These are phyloP conservation scores for Calocybe indica DNA, from an alignment of 768 basidiomycete genomes.

Conservation along the genomic window DNA sequence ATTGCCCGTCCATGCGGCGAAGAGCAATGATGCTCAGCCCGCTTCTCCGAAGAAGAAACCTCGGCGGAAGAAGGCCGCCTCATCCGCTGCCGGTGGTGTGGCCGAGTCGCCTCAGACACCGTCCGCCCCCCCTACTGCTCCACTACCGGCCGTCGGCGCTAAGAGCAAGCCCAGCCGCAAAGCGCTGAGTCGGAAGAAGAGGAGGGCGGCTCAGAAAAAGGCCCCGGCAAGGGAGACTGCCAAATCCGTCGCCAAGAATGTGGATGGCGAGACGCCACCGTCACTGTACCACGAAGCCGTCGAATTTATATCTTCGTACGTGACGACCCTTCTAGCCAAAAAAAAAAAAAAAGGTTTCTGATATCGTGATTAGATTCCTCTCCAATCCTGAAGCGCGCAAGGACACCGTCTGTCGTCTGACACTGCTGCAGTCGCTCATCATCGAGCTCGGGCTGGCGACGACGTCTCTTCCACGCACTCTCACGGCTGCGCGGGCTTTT, in stretches of 20 bases:
- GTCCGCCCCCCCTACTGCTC: not conserved
- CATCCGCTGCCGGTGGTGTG: not conserved
- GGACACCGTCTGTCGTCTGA: slow-evolving; percentile 43
- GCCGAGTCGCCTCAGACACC: not conserved
- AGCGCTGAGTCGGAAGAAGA: slow-evolving; percentile 6
- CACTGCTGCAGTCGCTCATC: slow-evolving; percentile 67
- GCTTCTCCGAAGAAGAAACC: not conserved
- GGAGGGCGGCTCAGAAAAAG: slow-evolving; percentile 1
- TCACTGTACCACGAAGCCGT: slow-evolving; percentile 54
- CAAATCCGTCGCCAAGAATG: slow-evolving; percentile 2
- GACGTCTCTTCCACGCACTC: slow-evolving; percentile 46
- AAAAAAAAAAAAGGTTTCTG: slow-evolving; percentile 2
- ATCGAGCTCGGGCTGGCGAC: slow-evolving; percentile 67
- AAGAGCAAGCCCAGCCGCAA: slow-evolving; percentile 5
- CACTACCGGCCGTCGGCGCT: not conserved
- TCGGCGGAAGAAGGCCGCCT: not conserved
- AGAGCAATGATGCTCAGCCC: not conserved
- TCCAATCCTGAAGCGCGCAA: slow-evolving; percentile 38
- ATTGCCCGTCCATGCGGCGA: no score
- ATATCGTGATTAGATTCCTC: slow-evolving; percentile 36
- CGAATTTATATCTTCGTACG: slow-evolving; percentile 56
- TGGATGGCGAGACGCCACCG: slow-evolving; percentile 11
- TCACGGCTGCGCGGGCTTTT: slow-evolving; percentile 62
- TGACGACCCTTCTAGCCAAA: slow-evolving; percentile 13
- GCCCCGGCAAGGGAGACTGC: not conserved